Evolutionary conservation across 345 rosid species (phyloP).

Genomic region (Bruguiera sexangula): DNA sequence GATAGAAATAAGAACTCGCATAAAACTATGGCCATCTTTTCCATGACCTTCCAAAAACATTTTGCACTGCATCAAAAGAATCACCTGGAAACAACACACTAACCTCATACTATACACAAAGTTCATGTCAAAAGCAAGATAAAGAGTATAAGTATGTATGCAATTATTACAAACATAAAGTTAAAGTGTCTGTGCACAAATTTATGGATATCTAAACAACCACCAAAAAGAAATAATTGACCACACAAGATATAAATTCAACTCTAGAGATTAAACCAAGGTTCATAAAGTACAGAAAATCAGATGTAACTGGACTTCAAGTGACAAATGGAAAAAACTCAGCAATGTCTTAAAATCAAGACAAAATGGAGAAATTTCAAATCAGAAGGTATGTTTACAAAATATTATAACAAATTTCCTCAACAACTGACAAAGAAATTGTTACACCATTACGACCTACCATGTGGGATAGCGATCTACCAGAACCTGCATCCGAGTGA

Average conservation of each 20-base stretch:
- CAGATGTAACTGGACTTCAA: not conserved
- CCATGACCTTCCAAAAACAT: not conserved
- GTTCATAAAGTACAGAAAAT: not conserved
- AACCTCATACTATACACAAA: not conserved
- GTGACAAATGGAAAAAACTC: not conserved
- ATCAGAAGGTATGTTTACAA: not conserved
- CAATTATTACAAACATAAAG: no score
- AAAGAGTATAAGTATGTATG: no score
- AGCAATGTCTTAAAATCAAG: not conserved
- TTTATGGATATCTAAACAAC: no score
- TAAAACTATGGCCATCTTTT: not conserved
- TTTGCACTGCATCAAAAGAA: not conserved
- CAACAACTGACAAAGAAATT: not conserved
- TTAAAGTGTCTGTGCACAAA: no score
- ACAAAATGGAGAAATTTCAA: not conserved
- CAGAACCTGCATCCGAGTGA: constrained; percentile 85
- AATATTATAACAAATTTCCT: not conserved
- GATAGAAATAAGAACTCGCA: not conserved
- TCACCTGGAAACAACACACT: not conserved
- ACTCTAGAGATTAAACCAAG: not conserved
- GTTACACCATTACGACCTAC: constrained; percentile 39
- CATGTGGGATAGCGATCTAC: constrained; percentile 93
- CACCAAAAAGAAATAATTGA: no score
- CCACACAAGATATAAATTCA: no score
- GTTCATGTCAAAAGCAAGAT: not conserved